phyloP scores from a whole-genome alignment of 257 asterid genomes.

The Ehretia macrophylla region DNA sequence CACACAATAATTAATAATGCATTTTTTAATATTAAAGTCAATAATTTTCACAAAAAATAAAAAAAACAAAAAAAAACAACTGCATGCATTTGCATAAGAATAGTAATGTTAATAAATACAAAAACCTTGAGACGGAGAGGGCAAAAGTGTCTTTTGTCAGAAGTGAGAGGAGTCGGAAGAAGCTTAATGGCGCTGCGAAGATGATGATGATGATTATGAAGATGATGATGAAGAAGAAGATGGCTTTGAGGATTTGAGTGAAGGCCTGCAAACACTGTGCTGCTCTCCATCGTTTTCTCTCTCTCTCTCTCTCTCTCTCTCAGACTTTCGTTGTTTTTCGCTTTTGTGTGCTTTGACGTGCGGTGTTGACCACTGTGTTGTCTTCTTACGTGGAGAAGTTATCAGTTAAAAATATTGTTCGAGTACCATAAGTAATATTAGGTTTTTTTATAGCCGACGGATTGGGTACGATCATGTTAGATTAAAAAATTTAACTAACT shows the following conservation, averaged over 20 bases:
- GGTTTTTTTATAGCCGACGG: too few species aligned
- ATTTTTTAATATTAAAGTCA: background rate
- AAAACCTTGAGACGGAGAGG: slow-evolving; percentile 26
- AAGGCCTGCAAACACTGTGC: background rate
- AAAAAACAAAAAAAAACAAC: background rate
- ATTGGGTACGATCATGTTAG: too few species aligned
- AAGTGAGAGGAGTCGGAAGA: slow-evolving; percentile 11
- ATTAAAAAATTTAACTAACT: too few species aligned
- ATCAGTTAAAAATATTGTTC: too few species aligned
- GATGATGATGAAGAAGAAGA: slow-evolving; percentile 1
- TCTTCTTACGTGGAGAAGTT: too few species aligned
- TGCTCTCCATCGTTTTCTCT: background rate
- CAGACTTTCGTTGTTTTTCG: too few species aligned
- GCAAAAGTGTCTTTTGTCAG: slow-evolving; percentile 10
- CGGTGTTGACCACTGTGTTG: too few species aligned
- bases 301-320: background rate
- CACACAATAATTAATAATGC: background rate
- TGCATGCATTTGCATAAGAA: background rate
- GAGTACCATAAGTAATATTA: too few species aligned
- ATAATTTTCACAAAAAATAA: background rate
- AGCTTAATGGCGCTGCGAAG: slow-evolving; percentile 13
- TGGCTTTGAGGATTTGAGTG: background rate
- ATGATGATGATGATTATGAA: slow-evolving; percentile 5
- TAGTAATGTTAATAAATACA: background rate
- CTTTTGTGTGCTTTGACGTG: too few species aligned